phyloP scores from a whole-genome alignment of 768 basidiomycete genomes.

The Tricholomella constricta region DNA sequence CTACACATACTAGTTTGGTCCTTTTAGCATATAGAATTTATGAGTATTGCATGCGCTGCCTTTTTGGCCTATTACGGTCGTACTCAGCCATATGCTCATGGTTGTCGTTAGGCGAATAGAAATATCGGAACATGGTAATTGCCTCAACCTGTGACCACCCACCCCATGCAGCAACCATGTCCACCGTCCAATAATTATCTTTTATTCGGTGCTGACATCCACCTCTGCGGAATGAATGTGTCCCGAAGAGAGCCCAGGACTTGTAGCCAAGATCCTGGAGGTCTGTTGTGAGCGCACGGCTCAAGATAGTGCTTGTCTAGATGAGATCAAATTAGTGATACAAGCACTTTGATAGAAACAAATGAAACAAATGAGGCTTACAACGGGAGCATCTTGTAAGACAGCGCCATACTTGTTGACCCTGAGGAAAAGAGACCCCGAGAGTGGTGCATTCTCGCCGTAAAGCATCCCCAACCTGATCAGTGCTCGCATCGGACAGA shows the following conservation, averaged over 20 bases:
- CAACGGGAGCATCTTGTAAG: not conserved
- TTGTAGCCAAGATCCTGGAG: slow-evolving; percentile 16
- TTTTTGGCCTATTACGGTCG: slow-evolving; percentile 1
- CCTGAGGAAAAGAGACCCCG: slow-evolving; percentile 16
- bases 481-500: slow-evolving; percentile 19
- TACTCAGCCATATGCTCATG: slow-evolving; percentile 5
- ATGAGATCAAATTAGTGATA: too few species aligned
- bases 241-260: slow-evolving; percentile 20
- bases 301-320: slow-evolving; percentile 13
- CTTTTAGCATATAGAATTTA: not conserved
- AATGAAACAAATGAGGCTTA: too few species aligned
- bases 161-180: slow-evolving; percentile 21
- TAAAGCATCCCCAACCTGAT: slow-evolving; percentile 15
- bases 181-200: slow-evolving; percentile 9
- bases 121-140: slow-evolving; percentile 7
- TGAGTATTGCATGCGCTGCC: not conserved
- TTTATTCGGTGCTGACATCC: slow-evolving; percentile 20
- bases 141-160: slow-evolving; percentile 23
- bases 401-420: slow-evolving; percentile 5
- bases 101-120: slow-evolving; percentile 7
- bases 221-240: slow-evolving; percentile 21
- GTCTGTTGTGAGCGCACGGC: slow-evolving; percentile 14
- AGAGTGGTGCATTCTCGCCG: not conserved
- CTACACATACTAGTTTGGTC: not conserved
- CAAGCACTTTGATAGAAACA: not conserved